Evolutionary conservation across 2,329 filamentous ascomycete genomes (phyloP).

Genomic region (Arthrinium phaeospermum): DNA sequence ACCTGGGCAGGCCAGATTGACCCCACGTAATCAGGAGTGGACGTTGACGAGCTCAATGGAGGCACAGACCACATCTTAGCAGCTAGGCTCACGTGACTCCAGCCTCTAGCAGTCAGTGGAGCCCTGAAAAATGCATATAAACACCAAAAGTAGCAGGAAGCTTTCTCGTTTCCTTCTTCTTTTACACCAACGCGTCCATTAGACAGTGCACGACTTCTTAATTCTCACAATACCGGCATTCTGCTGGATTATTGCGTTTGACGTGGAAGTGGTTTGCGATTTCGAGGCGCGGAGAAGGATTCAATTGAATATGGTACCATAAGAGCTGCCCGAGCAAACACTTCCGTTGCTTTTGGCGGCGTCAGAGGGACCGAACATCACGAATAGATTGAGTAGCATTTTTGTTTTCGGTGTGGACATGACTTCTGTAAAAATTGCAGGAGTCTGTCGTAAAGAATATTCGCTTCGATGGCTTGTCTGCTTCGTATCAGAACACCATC

Average conservation of each 20-base stretch:
- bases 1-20: conserved; percentile 15
- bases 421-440: background rate
- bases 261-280: conserved; percentile 63
- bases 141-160: conserved; percentile 1
- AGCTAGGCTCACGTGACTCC: background rate
- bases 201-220: conserved; percentile 82
- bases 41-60: conserved; percentile 6
- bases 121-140: background rate
- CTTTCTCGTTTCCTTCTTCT: conserved; percentile 44
- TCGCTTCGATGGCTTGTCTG: background rate
- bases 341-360: conserved; percentile 73
- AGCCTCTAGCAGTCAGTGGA: background rate
- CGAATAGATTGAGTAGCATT: background rate
- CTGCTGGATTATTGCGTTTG: conserved; percentile 64
- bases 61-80: conserved; percentile 15
- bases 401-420: background rate
- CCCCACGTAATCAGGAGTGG: conserved; percentile 16
- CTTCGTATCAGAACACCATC: background rate
- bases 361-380: conserved; percentile 82
- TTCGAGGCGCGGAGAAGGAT: conserved; percentile 55
- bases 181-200: conserved; percentile 70
- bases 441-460: background rate
- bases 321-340: conserved; percentile 74
- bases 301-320: conserved; percentile 60
- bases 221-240: conserved; percentile 67